These are phyloP conservation scores for Lipomyces yamanashiensis DNA, from an alignment of 805 yeast genomes.

Conservation along the genomic window DNA sequence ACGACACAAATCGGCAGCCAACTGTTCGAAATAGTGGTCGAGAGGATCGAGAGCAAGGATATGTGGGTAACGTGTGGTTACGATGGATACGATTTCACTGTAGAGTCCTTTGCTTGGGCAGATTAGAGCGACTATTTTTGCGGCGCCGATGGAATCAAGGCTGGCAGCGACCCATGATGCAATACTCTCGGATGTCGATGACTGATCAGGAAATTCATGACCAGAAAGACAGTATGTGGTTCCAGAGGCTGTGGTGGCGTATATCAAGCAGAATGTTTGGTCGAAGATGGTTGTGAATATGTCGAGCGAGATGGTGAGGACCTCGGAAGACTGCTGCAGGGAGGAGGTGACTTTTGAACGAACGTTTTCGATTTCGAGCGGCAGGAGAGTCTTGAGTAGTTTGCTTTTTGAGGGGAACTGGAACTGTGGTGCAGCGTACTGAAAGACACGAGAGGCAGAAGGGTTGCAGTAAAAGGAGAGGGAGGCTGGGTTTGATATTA, in stretches of 20 bases:
- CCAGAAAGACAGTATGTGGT: conserved; percentile 26
- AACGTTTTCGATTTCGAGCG: conserved; percentile 28
- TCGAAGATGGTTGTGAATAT: conserved; percentile 21
- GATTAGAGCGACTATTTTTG: conserved; percentile 23
- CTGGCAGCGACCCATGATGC: conserved; percentile 19
- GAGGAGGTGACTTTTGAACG: conserved; percentile 11
- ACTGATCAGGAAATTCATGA: conserved; percentile 16
- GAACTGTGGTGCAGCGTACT: conserved; percentile 16
- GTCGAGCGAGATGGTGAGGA: conserved; percentile 34
- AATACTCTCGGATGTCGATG: conserved; percentile 20
- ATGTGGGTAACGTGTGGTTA: conserved; percentile 25
- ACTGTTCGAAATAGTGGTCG: conserved; percentile 19
- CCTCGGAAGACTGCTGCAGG: conserved; percentile 21
- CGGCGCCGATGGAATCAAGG: conserved; percentile 24
- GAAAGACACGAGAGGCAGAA: conserved; percentile 13
- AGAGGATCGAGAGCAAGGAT: conserved; percentile 27
- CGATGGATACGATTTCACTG: background rate
- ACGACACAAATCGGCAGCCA: conserved; percentile 30
- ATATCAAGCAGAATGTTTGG: conserved; percentile 21
- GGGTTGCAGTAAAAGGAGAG: conserved; percentile 6
- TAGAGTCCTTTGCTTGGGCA: conserved; percentile 16
- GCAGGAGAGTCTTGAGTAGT: conserved; percentile 15
- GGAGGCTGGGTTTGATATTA: conserved; percentile 13
- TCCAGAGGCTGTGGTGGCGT: conserved; percentile 32
- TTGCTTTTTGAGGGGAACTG: conserved; percentile 19